These are phyloP conservation scores for Aspergillus neoniger DNA, from an alignment of 2,329 filamentous ascomycete species.

Conservation along the genomic window DNA sequence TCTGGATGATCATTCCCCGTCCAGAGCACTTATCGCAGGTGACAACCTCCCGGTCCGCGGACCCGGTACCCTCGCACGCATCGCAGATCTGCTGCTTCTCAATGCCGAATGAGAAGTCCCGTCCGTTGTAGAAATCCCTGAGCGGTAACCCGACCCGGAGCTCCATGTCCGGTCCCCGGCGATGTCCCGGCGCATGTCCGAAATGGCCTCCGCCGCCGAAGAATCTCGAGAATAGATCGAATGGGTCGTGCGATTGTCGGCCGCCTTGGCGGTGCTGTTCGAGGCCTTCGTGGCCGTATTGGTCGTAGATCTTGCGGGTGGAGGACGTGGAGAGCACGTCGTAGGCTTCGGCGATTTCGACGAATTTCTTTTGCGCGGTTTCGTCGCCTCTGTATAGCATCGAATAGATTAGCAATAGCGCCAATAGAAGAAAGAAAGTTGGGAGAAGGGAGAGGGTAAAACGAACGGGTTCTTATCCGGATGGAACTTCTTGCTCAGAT, in stretches of 20 bases:
- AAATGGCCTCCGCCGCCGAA: conserved; percentile 91
- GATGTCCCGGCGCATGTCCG: conserved; percentile 69
- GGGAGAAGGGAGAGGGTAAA: conserved; percentile 3
- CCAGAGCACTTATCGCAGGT: conserved; percentile 76
- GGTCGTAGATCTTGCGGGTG: conserved; percentile 86
- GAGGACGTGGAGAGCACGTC: conserved; percentile 81
- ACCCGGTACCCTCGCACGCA: conserved; percentile 82
- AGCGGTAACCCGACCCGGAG: conserved; percentile 77
- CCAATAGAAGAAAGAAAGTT: background rate
- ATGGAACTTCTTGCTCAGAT: conserved; percentile 91
- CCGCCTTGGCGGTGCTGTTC: conserved; percentile 77
- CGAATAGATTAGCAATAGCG: background rate
- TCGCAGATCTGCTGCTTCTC: conserved; percentile 97
- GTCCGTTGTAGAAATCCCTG: conserved; percentile 89
- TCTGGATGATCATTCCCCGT: conserved; percentile 79
- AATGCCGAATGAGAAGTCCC: conserved; percentile 81
- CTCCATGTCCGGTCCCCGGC: conserved; percentile 86
- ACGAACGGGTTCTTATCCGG: conserved; percentile 96
- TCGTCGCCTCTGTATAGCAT: conserved; percentile 65
- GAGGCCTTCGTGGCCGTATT: conserved; percentile 88
- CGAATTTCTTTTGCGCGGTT: conserved; percentile 83
- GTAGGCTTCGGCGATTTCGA: conserved; percentile 92
- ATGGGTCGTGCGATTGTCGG: conserved; percentile 72
- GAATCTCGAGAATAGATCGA: conserved; percentile 94
- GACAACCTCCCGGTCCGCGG: conserved; percentile 78